These are phyloP conservation scores for Otatea glauca DNA, from an alignment of 176 grass and related monocot genomes.

Conservation along the genomic window DNA sequence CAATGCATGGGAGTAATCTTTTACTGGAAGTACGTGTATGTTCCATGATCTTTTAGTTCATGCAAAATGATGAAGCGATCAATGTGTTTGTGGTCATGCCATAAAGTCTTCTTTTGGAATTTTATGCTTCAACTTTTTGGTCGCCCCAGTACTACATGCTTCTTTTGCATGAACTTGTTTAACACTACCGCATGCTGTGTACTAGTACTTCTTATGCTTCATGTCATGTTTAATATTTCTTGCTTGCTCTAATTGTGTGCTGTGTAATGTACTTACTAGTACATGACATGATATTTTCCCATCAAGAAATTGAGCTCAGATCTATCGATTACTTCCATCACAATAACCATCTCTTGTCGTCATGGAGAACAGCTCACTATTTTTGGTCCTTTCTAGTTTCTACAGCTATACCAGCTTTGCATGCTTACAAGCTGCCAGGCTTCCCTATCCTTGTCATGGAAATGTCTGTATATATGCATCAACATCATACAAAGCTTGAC, in stretches of 20 bases:
- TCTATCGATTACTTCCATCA: neutral
- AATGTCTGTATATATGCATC: conserved; percentile 40
- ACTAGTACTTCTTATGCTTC: too few relatives aligned
- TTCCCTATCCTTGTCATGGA: conserved; percentile 40
- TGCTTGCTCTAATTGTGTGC: neutral
- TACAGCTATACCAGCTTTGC: neutral
- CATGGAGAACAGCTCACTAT: conserved; percentile 48
- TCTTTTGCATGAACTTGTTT: conserved; percentile 15
- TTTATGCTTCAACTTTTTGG: neutral
- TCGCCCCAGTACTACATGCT: neutral
- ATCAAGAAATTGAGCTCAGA: neutral
- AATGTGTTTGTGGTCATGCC: neutral
- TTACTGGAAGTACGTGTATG: too few relatives aligned
- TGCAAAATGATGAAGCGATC: neutral
- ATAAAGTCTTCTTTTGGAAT: conserved; percentile 30
- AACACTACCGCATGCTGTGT: neutral
- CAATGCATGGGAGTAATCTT: too few relatives aligned
- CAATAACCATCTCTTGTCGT: neutral
- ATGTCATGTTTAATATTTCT: neutral
- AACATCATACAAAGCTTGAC: conserved; percentile 43
- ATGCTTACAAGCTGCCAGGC: conserved; percentile 27
- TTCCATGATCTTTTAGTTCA: neutral
- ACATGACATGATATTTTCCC: neutral
- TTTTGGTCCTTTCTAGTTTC: conserved; percentile 25
- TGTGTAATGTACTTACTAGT: neutral